Conservation (phyloP, 169 alveolate species). For the Cryptosporidium sp. region DNA sequence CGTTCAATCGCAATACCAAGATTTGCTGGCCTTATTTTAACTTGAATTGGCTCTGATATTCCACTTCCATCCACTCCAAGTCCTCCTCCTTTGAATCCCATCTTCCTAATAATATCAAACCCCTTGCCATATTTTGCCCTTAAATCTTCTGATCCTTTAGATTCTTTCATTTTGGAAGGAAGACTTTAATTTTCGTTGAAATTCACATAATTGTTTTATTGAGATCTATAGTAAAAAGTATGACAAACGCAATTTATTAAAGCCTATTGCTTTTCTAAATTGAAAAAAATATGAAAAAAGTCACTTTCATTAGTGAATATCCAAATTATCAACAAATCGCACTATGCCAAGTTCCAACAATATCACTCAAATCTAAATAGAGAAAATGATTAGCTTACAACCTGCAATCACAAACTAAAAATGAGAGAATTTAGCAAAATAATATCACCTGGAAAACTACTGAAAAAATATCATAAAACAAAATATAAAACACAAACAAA, state of each 20-base stretch:
- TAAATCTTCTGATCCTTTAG: conserved; percentile 8
- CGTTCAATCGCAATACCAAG: not conserved
- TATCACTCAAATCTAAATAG: not conserved
- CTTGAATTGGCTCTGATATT: conserved; percentile 49
- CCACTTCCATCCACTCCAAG: conserved; percentile 73
- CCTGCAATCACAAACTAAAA: not conserved
- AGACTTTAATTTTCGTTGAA: not conserved
- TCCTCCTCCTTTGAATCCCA: conserved; percentile 73
- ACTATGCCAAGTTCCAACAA: too few species aligned
- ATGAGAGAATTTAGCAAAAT: not conserved
- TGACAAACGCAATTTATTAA: not conserved
- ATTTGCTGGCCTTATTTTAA: not conserved
- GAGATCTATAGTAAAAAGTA: too few species aligned
- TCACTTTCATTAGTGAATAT: too few species aligned
- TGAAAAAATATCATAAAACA: not conserved
- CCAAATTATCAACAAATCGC: not conserved
- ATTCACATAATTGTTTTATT: not conserved
- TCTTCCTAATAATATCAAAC: conserved; percentile 37
- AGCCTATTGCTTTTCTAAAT: not conserved
- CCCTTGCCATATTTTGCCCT: conserved; percentile 69
- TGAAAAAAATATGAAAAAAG: not conserved
- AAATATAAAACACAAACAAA: not conserved
- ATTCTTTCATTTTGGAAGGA: conserved; percentile 7
- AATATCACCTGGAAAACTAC: not conserved
- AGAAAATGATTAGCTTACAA: not conserved